Percentiles rank a stretch among this genome's conserved stretches.
Conservation (phyloP, 108 stramenopile species). For the Schizochytrium sp. region DNA sequence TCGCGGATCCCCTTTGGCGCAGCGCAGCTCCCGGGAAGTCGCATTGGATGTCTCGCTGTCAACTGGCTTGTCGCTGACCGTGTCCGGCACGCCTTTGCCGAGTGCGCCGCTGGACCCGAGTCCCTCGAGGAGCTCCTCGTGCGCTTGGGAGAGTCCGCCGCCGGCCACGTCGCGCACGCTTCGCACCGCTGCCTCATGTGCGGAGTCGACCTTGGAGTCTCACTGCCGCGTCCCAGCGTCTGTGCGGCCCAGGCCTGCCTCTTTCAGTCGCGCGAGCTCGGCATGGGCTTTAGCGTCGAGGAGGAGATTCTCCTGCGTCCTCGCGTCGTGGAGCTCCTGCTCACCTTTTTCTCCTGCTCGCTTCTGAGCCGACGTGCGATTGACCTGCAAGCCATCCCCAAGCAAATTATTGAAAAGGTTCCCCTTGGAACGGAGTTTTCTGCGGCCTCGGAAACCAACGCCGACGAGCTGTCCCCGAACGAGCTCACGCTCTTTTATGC, state of each 20-base stretch:
- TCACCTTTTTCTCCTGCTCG: constrained; percentile 14
- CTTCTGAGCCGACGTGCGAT: neutral
- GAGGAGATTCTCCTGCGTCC: constrained; percentile 4
- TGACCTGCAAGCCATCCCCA: neutral
- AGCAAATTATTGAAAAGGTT: neutral
- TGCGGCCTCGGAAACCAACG: neutral
- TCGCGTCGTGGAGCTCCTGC: neutral
- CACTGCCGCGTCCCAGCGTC: neutral
- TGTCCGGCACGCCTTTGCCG: neutral
- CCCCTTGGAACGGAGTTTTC: neutral
- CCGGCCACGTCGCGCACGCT: neutral
- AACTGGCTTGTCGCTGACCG: constrained; percentile 9
- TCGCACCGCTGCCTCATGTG: constrained; percentile 2
- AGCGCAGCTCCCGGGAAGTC: neutral
- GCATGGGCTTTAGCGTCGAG: neutral
- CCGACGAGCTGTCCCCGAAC: neutral
- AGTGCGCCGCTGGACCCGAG: neutral
- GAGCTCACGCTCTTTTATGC: constrained; percentile 15
- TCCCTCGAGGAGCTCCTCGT: neutral
- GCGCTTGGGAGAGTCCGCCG: neutral
- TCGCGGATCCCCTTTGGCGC: neutral
- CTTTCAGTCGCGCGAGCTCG: neutral
- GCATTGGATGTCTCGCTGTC: neutral
- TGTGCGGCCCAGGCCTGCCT: neutral
- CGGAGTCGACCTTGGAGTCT: neutral